phyloP scores from a whole-genome alignment of 2,329 filamentous ascomycete genomes.

The Xylaria digitata region DNA sequence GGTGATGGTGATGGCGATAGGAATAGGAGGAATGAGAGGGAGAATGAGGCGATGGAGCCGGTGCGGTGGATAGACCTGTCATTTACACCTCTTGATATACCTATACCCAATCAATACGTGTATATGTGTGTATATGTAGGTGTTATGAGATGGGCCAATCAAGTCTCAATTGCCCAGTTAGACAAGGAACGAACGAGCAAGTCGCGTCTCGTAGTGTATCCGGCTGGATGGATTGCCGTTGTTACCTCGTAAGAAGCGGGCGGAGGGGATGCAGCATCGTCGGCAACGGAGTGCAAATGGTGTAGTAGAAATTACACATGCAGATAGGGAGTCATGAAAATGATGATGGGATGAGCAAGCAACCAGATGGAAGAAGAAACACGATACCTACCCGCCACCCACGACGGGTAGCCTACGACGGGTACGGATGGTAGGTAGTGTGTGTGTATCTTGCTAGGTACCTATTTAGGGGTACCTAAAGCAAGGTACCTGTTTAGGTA shows the following conservation, averaged over 20 bases:
- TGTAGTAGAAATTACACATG: background rate
- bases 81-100: constrained; percentile 36
- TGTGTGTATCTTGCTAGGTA: no score
- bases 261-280: constrained; percentile 32
- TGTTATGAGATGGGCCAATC: constrained; percentile 27
- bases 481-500: no score
- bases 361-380: background rate
- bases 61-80: constrained; percentile 38
- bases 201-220: constrained; percentile 28
- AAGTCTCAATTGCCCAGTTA: constrained; percentile 26
- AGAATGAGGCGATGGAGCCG: constrained; percentile 38
- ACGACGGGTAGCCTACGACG: no score
- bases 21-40: background rate
- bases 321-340: background rate
- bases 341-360: background rate
- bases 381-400: no score
- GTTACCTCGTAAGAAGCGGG: constrained; percentile 30
- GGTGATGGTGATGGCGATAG: no score
- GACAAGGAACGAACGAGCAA: constrained; percentile 22
- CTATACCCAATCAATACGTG: constrained; percentile 35
- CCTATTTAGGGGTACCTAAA: no score
- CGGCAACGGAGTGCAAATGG: background rate
- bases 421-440: no score
- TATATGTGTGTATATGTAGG: constrained; percentile 4
- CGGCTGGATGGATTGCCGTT: constrained; percentile 18